Evolutionary conservation across 805 yeast species (phyloP).

Genomic region (Martiniozyma abietophila): DNA sequence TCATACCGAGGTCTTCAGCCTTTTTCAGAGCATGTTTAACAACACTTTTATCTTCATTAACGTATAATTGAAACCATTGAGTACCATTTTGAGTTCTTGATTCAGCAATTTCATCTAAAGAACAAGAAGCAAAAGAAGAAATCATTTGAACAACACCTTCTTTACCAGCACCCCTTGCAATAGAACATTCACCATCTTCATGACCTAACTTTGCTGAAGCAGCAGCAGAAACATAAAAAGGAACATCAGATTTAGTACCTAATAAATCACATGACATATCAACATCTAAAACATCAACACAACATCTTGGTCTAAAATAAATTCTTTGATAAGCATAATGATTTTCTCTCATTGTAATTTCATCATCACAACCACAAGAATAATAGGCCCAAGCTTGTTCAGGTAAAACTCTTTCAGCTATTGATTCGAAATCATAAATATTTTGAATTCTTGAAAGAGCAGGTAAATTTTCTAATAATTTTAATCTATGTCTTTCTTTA

Average conservation of each 20-base stretch:
- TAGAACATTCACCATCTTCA: conserved; percentile 82
- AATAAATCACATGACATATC: conserved; percentile 65
- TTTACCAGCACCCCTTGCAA: conserved; percentile 72
- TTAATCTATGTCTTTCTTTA: conserved; percentile 36
- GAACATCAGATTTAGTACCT: conserved; percentile 60
- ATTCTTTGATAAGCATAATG: conserved; percentile 82
- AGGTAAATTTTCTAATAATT: conserved; percentile 47
- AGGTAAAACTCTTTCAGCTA: conserved; percentile 71
- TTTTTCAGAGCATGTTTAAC: conserved; percentile 24
- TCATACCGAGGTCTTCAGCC: conserved; percentile 31
- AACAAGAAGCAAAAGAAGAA: conserved; percentile 82
- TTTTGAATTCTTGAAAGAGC: conserved; percentile 65
- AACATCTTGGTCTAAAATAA: conserved; percentile 74
- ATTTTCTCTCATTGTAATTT: conserved; percentile 79
- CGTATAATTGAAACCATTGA: conserved; percentile 86
- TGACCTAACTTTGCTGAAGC: conserved; percentile 89
- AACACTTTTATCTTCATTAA: conserved; percentile 45
- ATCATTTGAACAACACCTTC: conserved; percentile 79
- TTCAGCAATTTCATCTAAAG: conserved; percentile 76
- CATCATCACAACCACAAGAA: conserved; percentile 88
- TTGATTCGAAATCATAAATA: conserved; percentile 75
- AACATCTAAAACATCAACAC: conserved; percentile 68
- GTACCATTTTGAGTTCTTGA: conserved; percentile 57
- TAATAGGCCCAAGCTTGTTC: conserved; percentile 87
- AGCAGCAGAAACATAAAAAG: conserved; percentile 85